These are phyloP conservation scores for Aspergillus aculeatinus DNA, from an alignment of 2,329 filamentous ascomycete species.

Conservation along the genomic window DNA sequence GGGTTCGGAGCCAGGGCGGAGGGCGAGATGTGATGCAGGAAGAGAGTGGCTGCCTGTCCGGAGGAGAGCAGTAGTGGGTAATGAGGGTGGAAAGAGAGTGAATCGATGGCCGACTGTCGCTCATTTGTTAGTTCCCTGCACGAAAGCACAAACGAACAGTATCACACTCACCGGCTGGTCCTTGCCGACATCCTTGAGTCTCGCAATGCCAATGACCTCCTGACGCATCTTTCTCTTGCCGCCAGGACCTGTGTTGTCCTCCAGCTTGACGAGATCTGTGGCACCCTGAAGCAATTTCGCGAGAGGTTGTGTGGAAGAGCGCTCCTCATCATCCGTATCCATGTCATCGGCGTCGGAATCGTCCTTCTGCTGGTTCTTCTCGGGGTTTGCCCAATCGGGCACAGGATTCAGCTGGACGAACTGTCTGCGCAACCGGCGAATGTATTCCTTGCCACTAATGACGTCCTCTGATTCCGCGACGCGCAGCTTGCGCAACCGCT, in stretches of 20 bases:
- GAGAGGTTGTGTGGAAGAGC: conserved; percentile 71
- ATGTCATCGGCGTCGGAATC: conserved; percentile 51
- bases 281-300: conserved; percentile 76
- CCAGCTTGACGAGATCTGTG: conserved; percentile 59
- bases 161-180: conserved; percentile 60
- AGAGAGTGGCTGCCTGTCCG: conserved; percentile 79
- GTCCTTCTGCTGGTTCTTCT: conserved; percentile 36
- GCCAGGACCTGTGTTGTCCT: conserved; percentile 46
- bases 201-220: conserved; percentile 86
- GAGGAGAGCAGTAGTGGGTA: conserved; percentile 88
- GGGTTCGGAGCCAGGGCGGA: conserved; percentile 79
- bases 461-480: conserved; percentile 79
- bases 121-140: not conserved
- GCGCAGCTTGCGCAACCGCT: conserved; percentile 78
- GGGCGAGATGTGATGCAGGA: conserved; percentile 83
- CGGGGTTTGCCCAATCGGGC: conserved; percentile 60
- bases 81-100: conserved; percentile 83
- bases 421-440: conserved; percentile 74
- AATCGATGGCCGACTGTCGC: conserved; percentile 67
- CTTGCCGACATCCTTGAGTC: conserved; percentile 80
- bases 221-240: conserved; percentile 75
- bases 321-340: conserved; percentile 58
- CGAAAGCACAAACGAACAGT: not conserved
- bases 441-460: conserved; percentile 83
- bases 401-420: conserved; percentile 62